Conservation (phyloP, 2,329 filamentous ascomycete species). For the Penicillium palitans region DNA sequence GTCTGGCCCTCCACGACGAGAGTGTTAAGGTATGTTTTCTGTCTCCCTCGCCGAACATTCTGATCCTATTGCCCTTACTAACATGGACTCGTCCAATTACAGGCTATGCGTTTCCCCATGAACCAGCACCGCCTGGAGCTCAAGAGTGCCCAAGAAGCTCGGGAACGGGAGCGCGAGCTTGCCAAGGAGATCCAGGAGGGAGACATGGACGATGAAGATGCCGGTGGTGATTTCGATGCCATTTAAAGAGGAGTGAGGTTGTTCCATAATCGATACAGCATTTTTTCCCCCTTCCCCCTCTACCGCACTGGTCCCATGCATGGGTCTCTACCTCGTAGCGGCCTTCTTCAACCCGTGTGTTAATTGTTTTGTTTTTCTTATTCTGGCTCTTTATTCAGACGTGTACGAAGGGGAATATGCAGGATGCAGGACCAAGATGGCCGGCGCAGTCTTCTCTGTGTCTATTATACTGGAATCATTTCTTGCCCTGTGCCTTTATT, state of each 20-base stretch:
- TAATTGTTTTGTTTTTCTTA: constrained; percentile 26
- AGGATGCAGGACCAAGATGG: constrained; percentile 30
- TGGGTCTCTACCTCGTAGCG: constrained; percentile 22
- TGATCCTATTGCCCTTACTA: constrained; percentile 24
- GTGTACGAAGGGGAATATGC: constrained; percentile 31
- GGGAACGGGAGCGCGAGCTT: constrained; percentile 92
- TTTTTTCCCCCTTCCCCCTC: constrained; percentile 12
- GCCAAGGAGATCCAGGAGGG: constrained; percentile 99
- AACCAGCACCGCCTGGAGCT: constrained; percentile 96
- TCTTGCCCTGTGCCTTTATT: constrained; percentile 13
- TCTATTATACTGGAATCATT: constrained; percentile 31
- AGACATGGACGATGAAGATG: constrained; percentile 93
- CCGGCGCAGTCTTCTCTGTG: constrained; percentile 27
- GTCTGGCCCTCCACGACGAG: constrained; percentile 89
- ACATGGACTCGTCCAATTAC: constrained; percentile 18
- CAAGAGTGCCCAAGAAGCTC: constrained; percentile 97
- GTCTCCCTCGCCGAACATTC: background rate
- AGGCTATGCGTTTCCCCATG: constrained; percentile 99
- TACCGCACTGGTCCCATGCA: constrained; percentile 16
- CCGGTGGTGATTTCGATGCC: constrained; percentile 92
- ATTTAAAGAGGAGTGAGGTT: constrained; percentile 60
- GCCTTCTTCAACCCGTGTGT: constrained; percentile 29
- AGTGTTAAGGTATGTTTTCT: constrained; percentile 80
- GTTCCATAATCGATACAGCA: constrained; percentile 24
- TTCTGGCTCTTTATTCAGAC: constrained; percentile 23